These are phyloP conservation scores for Zygotorulaspora sp. DNA, from an alignment of 805 yeast genomes.

Conservation along the genomic window DNA sequence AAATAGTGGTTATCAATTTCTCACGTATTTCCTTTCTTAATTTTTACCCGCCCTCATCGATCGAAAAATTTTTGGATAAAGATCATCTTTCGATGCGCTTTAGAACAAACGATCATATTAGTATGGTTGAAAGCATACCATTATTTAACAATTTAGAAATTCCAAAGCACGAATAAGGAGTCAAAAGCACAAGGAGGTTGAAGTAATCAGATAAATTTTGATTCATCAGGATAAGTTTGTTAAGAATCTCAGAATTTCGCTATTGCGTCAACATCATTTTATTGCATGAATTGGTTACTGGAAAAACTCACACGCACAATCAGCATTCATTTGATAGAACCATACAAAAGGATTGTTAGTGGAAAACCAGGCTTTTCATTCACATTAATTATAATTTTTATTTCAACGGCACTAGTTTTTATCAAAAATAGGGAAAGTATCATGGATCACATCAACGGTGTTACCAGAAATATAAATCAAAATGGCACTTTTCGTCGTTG, in stretches of 20 bases:
- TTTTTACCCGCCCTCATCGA: no score
- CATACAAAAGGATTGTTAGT: slow-evolving; percentile 10
- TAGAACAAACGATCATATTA: no score
- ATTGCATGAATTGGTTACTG: slow-evolving; percentile 13
- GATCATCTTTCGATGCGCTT: neutral
- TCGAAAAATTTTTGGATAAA: slow-evolving; percentile 5
- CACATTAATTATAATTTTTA: slow-evolving; percentile 11
- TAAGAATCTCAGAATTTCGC: no score
- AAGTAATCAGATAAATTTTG: no score
- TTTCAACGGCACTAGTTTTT: slow-evolving; percentile 13
- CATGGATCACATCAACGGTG: slow-evolving; percentile 15
- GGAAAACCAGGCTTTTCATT: slow-evolving; percentile 7
- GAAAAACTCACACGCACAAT: slow-evolving; percentile 11
- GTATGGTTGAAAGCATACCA: no score
- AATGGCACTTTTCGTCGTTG: slow-evolving; percentile 19
- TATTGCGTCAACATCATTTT: slow-evolving; percentile 2
- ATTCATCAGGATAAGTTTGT: no score
- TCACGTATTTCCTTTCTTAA: no score
- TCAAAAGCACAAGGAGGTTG: no score
- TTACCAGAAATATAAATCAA: slow-evolving; percentile 13
- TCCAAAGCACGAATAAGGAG: no score
- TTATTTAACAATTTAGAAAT: no score
- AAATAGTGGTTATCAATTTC: no score
- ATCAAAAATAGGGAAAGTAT: slow-evolving; percentile 9
- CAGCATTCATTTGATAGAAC: slow-evolving; percentile 9